A percentile compares a stretch with the other conserved stretches of the same genome.
These are phyloP conservation scores for Tetrahymena borealis DNA, from an alignment of 73 alveolate genomes.

Conservation along the genomic window DNA sequence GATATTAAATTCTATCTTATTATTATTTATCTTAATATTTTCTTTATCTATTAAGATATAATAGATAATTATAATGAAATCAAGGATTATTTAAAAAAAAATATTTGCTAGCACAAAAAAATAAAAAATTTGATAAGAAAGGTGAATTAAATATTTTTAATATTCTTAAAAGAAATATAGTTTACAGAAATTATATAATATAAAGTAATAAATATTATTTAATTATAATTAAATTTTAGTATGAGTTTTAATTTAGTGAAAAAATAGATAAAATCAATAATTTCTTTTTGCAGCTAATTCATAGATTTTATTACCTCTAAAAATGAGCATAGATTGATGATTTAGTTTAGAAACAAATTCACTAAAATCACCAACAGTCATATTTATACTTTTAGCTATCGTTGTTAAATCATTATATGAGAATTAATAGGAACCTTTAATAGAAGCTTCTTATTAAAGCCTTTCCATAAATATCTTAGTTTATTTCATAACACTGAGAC, in stretches of 20 bases:
- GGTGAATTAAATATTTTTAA: too few species aligned
- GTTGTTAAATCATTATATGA: slow-evolving; percentile 49
- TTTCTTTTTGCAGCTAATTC: slow-evolving; percentile 3
- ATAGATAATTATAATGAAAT: too few species aligned
- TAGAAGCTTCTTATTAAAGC: slow-evolving; percentile 48
- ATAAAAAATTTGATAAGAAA: too few species aligned
- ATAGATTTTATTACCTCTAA: slow-evolving; percentile 3
- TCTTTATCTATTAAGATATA: too few species aligned
- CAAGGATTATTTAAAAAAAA: too few species aligned
- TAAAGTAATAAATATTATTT: not conserved
- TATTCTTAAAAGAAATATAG: too few species aligned
- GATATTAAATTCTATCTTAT: too few species aligned
- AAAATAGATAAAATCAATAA: not conserved
- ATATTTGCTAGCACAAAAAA: too few species aligned
- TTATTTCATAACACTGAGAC: slow-evolving; percentile 64
- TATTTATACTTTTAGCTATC: slow-evolving; percentile 53
- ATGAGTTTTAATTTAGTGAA: too few species aligned
- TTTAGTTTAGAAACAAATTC: slow-evolving; percentile 61
- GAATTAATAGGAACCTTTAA: slow-evolving; percentile 41
- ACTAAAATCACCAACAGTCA: slow-evolving; percentile 80
- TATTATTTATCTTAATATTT: too few species aligned
- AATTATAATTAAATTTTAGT: not conserved
- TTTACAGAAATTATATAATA: not conserved
- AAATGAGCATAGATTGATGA: slow-evolving; percentile 15
- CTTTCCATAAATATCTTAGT: slow-evolving; percentile 62